phyloP scores from a whole-genome alignment of 805 yeast genomes.

The Starmerella bombi region DNA sequence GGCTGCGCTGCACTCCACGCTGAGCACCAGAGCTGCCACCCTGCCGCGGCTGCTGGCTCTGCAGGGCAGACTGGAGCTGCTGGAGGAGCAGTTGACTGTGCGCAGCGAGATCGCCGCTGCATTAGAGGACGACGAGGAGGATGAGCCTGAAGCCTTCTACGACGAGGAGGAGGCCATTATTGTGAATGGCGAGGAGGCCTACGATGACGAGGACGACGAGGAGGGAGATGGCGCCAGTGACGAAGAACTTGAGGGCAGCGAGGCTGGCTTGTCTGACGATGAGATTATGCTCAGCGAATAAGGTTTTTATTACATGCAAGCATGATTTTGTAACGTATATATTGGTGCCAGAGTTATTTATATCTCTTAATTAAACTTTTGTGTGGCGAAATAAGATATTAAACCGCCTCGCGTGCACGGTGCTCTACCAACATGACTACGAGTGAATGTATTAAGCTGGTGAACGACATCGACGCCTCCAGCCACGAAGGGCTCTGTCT shows the following conservation, averaged over 20 bases:
- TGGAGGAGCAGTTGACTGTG: slow-evolving; percentile 60
- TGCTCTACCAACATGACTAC: background rate
- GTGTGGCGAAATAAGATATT: too few species aligned
- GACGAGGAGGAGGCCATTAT: slow-evolving; percentile 29
- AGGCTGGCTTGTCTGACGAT: slow-evolving; percentile 24
- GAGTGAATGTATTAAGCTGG: background rate
- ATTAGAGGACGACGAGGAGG: slow-evolving; percentile 26
- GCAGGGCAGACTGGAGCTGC: slow-evolving; percentile 73
- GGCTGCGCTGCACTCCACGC: slow-evolving; percentile 43
- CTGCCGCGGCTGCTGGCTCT: slow-evolving; percentile 61
- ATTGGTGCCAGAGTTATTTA: too few species aligned
- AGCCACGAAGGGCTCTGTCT: background rate
- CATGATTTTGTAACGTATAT: too few species aligned
- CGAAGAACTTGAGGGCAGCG: slow-evolving; percentile 30
- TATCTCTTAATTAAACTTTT: too few species aligned
- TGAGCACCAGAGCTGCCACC: slow-evolving; percentile 42
- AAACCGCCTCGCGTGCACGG: too few species aligned
- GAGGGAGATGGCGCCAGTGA: slow-evolving; percentile 29
- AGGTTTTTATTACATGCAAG: too few species aligned
- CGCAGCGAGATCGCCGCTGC: slow-evolving; percentile 38
- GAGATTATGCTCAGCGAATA: slow-evolving; percentile 18
- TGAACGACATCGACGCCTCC: background rate
- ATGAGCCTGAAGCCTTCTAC: slow-evolving; percentile 30
- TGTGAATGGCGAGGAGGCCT: slow-evolving; percentile 38
- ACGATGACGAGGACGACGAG: slow-evolving; percentile 27